A percentile compares a stretch with the other conserved stretches of the same genome.
phyloP scores from a whole-genome alignment of 177 flowering plant genomes.

The Vitis hybrid region DNA sequence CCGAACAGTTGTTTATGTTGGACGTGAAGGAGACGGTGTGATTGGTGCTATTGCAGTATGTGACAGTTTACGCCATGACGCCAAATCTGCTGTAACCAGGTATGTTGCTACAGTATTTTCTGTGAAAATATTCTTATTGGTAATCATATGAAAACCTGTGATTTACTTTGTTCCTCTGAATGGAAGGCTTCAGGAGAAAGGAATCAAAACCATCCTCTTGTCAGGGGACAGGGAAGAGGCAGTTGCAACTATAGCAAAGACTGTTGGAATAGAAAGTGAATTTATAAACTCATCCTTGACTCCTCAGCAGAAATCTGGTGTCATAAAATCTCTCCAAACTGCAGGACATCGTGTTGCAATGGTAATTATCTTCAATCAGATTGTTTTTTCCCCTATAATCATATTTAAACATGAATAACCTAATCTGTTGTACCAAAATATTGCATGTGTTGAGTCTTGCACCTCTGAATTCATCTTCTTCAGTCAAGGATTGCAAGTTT shows the following conservation, averaged over 20 bases:
- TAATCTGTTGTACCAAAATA: not conserved
- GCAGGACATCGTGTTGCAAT: constrained; percentile 87
- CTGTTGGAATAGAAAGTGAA: constrained; percentile 66
- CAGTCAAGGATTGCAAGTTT: too few species aligned
- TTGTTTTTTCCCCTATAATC: not conserved
- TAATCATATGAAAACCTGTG: not conserved
- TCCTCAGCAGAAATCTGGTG: constrained; percentile 70
- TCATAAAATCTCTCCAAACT: constrained; percentile 64
- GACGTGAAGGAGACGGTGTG: constrained; percentile 92
- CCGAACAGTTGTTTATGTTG: constrained; percentile 81
- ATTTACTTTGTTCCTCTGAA: constrained; percentile 17
- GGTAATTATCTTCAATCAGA: constrained; percentile 41
- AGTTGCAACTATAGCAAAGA: constrained; percentile 80
- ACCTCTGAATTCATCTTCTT: too few species aligned
- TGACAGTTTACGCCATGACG: constrained; percentile 78
- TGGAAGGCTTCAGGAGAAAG: constrained; percentile 70
- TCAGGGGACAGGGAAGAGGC: constrained; percentile 99
- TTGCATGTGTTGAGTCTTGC: not conserved
- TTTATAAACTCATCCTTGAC: constrained; percentile 62
- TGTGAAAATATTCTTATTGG: not conserved
- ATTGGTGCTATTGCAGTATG: constrained; percentile 88
- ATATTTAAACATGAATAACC: not conserved
- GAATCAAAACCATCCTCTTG: constrained; percentile 73
- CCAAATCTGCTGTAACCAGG: constrained; percentile 74
- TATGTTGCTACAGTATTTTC: constrained; percentile 22